Evolutionary conservation across 2,329 filamentous ascomycete genomes (phyloP).

Genomic region (Curvularia lunata): DNA sequence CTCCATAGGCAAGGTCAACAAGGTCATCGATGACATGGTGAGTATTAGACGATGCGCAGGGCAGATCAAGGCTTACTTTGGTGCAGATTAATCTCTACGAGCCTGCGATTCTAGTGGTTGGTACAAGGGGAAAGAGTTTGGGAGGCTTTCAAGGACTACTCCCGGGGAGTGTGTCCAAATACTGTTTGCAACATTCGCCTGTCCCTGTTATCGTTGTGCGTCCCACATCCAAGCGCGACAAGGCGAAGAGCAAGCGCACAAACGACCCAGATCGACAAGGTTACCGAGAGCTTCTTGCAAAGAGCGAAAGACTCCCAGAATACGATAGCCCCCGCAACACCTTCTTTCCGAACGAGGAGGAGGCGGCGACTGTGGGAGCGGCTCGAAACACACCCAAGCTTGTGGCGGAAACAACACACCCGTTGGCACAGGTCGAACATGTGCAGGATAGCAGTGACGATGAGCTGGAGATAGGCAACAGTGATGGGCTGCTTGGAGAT

Average conservation of each 20-base stretch:
- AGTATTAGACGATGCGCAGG: constrained; percentile 32
- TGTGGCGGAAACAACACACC: constrained; percentile 32
- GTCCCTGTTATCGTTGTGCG: constrained; percentile 92
- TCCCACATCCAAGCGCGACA: constrained; percentile 83
- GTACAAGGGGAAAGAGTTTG: constrained; percentile 82
- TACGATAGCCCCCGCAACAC: constrained; percentile 55
- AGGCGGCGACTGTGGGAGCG: constrained; percentile 59
- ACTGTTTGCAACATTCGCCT: constrained; percentile 90
- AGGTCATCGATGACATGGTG: constrained; percentile 89
- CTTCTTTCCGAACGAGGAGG: constrained; percentile 49
- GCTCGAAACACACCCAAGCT: constrained; percentile 55
- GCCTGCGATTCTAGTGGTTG: constrained; percentile 88
- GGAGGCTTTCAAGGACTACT: constrained; percentile 86
- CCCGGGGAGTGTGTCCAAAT: constrained; percentile 90
- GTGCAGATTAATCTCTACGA: constrained; percentile 86
- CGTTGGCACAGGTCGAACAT: constrained; percentile 40
- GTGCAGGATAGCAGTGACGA: constrained; percentile 30
- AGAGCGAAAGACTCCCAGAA: constrained; percentile 65
- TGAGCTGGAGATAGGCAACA: constrained; percentile 18
- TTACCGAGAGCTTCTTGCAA: constrained; percentile 78
- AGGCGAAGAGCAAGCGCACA: constrained; percentile 85
- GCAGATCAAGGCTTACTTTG: constrained; percentile 9
- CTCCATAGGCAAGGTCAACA: constrained; percentile 85
- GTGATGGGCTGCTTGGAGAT: constrained; percentile 22
- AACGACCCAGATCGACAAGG: constrained; percentile 77